Percentiles rank a stretch among this genome's conserved stretches.
phyloP scores from a whole-genome alignment of 1,284 basidiomycete genomes.

The Baeospora myosura region DNA sequence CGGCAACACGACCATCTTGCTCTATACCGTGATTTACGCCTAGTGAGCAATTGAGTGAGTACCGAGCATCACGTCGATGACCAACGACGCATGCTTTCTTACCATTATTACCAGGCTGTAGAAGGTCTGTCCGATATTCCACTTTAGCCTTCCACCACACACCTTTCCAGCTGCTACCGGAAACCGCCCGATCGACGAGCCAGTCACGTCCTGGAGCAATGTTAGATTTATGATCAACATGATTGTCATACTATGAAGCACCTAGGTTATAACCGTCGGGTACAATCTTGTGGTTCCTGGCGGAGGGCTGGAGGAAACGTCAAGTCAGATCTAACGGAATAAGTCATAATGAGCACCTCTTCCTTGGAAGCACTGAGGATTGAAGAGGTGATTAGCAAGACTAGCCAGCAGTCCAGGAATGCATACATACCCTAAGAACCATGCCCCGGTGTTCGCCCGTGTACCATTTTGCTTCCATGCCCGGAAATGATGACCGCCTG shows the following conservation, averaged over 20 bases:
- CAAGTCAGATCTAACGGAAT: not conserved
- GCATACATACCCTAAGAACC: constrained; percentile 59
- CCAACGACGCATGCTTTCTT: constrained; percentile 13
- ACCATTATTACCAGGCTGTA: constrained; percentile 62
- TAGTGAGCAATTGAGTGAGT: constrained; percentile 21
- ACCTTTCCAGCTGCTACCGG: constrained; percentile 52
- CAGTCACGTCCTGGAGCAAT: constrained; percentile 48
- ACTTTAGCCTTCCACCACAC: constrained; percentile 68
- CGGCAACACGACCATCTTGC: constrained; percentile 72
- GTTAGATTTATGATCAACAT: not conserved
- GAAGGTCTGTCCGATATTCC: constrained; percentile 61
- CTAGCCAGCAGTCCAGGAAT: too few relatives aligned
- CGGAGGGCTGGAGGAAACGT: constrained; percentile 39
- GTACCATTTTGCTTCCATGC: constrained; percentile 72
- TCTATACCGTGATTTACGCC: constrained; percentile 74
- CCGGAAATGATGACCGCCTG: constrained; percentile 58
- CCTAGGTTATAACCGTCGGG: constrained; percentile 71
- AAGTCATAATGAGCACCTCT: constrained; percentile 29
- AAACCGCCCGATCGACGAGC: constrained; percentile 57
- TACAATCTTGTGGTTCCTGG: constrained; percentile 63
- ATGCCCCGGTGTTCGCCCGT: constrained; percentile 52
- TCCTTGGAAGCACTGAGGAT: constrained; percentile 61
- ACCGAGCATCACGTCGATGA: not conserved
- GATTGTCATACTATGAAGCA: constrained; percentile 1
- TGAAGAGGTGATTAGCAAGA: too few relatives aligned